Base-by-base conservation (phyloP, 768 basidiomycete genomes). In the Rhodotorula sphaerocarpa region DNA sequence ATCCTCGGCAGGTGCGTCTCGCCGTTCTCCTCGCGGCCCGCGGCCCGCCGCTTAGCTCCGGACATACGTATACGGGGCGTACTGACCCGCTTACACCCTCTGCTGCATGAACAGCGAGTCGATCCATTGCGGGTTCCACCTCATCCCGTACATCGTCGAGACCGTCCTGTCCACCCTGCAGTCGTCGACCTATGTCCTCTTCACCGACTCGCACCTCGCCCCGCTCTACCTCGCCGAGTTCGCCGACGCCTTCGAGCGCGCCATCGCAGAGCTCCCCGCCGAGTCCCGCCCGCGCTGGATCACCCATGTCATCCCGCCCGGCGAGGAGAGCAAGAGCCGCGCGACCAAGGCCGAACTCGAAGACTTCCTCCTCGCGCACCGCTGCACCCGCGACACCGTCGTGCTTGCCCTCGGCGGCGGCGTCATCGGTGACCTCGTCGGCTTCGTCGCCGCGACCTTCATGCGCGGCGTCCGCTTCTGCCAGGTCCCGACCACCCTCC, bases 381-480 rank as follows among this genome's bases (percentile, higher is more conserved):
- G 82, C 75, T 95, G 91, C 73, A 95, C 92, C 4, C 79, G 95
- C 61, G 92, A 93, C 75, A 91, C 87, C 5, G 89, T 99, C 65
- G 79, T 97, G 59, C 77, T 99, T 57, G 93, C 92, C 0, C 81
- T 99, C 28, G 95, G 95, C 36, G 93, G 95, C 39, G 95, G 95
- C 33, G 95, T 99, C 58, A 88, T 99, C 62, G 95, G 95, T 18
- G 93, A 99, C 77, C 80, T 97, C 27, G 85, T 91, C 60, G 95
- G 95, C 36, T 99, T 93, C 71, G 90, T 95, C 61, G 88, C 95
- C 30, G 88, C 95, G 3, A 97, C 93, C 18, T 73, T 72, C 78
- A 99, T 99, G 95, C 87, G 95, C 56, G 95, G 95, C 11, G 83
- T 97, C 28, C 87, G 86, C 59, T 88, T 93, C 76, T 85, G 89